A percentile compares a stretch with the other conserved stretches of the same genome.
phyloP scores from a whole-genome alignment of 208 protist genomes.

The Leishmania amazonensis region DNA sequence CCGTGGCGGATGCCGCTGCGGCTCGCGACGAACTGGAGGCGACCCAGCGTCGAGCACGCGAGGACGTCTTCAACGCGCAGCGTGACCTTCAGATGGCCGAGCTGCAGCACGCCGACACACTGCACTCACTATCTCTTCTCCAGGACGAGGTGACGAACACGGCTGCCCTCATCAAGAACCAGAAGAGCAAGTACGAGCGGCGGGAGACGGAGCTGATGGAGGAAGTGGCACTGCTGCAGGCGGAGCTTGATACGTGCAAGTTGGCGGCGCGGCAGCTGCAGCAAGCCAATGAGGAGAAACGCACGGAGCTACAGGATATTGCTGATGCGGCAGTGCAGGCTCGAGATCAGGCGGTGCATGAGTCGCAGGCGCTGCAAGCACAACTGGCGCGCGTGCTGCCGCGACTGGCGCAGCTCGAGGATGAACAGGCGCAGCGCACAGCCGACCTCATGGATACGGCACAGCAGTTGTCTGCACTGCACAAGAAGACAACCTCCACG shows the following conservation, averaged over 20 bases:
- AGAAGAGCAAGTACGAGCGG: conserved; percentile 46
- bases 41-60: conserved; percentile 31
- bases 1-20: conserved; percentile 32
- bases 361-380: conserved; percentile 38
- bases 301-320: conserved; percentile 24
- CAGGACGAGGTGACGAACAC: conserved; percentile 37
- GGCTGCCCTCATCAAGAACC: conserved; percentile 33
- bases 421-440: conserved; percentile 46
- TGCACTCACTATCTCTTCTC: conserved; percentile 38
- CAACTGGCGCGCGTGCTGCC: conserved; percentile 53
- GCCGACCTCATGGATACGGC: conserved; percentile 64
- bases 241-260: conserved; percentile 34
- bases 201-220: conserved; percentile 38
- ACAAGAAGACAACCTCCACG: conserved; percentile 39
- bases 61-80: conserved; percentile 51
- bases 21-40: conserved; percentile 37
- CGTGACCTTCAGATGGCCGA: conserved; percentile 51
- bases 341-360: conserved; percentile 34
- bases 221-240: conserved; percentile 42
- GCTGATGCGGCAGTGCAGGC: conserved; percentile 28
- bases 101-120: conserved; percentile 45
- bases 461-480: conserved; percentile 55
- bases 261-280: conserved; percentile 25
- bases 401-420: conserved; percentile 56
- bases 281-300: conserved; percentile 28